Conservation (phyloP, 345 rosid species). For the Arabidopsis arenosa region DNA sequence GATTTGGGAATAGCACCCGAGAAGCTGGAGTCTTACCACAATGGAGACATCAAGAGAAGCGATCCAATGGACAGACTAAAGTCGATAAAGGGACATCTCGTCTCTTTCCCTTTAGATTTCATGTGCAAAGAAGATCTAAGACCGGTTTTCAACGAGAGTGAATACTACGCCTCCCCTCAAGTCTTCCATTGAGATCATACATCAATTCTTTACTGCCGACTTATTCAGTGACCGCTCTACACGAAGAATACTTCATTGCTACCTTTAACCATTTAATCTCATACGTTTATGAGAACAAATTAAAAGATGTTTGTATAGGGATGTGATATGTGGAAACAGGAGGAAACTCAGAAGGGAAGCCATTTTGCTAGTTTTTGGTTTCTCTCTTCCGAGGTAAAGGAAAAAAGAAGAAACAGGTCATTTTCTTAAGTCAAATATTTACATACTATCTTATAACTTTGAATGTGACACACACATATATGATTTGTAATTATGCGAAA, state of each 20-base stretch:
- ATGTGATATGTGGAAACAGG: constrained; percentile 27
- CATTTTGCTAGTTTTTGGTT: constrained; percentile 31
- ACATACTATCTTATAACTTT: neutral
- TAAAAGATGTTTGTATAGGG: constrained; percentile 41
- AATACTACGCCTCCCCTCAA: constrained; percentile 90
- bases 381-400: constrained; percentile 38
- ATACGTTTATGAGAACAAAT: constrained; percentile 21
- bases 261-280: constrained; percentile 26
- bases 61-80: constrained; percentile 75
- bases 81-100: constrained; percentile 81
- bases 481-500: constrained; percentile 25
- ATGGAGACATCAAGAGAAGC: constrained; percentile 61
- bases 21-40: constrained; percentile 67
- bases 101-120: constrained; percentile 92
- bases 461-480: neutral
- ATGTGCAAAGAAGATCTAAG: constrained; percentile 94
- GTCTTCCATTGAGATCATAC: constrained; percentile 70
- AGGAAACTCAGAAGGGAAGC: constrained; percentile 28
- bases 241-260: constrained; percentile 31
- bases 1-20: constrained; percentile 89
- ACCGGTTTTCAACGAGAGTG: constrained; percentile 94
- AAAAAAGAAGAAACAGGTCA: neutral
- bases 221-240: constrained; percentile 4
- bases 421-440: constrained; percentile 15
- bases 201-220: neutral